phyloP scores from a whole-genome alignment of 805 yeast genomes.

The Maudiozyma bulderi region DNA sequence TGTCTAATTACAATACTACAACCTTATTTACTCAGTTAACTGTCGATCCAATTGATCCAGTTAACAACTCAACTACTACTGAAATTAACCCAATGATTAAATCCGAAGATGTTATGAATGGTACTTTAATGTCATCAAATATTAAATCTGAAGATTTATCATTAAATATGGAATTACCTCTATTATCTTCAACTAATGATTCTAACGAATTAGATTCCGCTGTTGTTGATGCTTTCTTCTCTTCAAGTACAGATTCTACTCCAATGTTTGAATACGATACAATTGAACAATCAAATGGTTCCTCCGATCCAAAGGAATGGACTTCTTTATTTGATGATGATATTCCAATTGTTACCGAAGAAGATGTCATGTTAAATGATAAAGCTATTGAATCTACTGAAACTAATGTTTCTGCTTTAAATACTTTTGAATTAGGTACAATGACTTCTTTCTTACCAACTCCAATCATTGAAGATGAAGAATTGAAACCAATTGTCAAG shows the following conservation, averaged over 20 bases:
- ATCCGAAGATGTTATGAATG: neutral
- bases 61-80: neutral
- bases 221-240: constrained; percentile 47
- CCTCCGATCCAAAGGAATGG: constrained; percentile 38
- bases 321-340: constrained; percentile 48
- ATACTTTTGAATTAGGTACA: constrained; percentile 3
- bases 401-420: constrained; percentile 1
- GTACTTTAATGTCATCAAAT: neutral
- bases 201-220: constrained; percentile 42
- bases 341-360: constrained; percentile 31
- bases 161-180: neutral
- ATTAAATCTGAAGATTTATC: neutral
- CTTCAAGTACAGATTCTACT: constrained; percentile 40
- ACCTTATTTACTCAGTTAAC: constrained; percentile 7
- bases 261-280: constrained; percentile 43
- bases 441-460: constrained; percentile 25
- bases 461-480: constrained; percentile 25
- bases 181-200: neutral
- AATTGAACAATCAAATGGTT: constrained; percentile 7
- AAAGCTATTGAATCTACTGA: constrained; percentile 14
- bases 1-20: constrained; percentile 11
- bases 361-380: constrained; percentile 23
- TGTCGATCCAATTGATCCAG: constrained; percentile 2
- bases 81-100: neutral
- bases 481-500: constrained; percentile 3